A percentile compares a stretch with the other conserved stretches of the same genome.
phyloP scores from a whole-genome alignment of 2,329 filamentous ascomycete species.

The Cordyceps fumosorosea region DNA sequence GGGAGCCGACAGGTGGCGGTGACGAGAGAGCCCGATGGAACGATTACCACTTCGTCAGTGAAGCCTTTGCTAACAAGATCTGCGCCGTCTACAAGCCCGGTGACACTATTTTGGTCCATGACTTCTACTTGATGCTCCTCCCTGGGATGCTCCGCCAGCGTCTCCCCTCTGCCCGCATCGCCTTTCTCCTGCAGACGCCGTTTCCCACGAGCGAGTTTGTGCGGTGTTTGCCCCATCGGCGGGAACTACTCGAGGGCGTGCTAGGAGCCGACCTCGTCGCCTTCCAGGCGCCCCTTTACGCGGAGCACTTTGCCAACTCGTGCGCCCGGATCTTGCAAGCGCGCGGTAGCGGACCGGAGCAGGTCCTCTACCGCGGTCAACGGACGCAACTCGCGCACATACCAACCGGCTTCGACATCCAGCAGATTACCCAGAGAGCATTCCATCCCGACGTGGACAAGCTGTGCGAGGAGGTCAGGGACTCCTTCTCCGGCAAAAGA shows the following conservation, averaged over 20 bases:
- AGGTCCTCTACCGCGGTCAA: constrained; percentile 57
- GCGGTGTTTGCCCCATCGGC: constrained; percentile 77
- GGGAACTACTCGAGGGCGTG: constrained; percentile 83
- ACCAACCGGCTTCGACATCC: constrained; percentile 86
- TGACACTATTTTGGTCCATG: constrained; percentile 86
- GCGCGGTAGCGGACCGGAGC: constrained; percentile 63
- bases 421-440: constrained; percentile 65
- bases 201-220: constrained; percentile 97
- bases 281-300: constrained; percentile 94
- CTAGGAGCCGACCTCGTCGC: constrained; percentile 88
- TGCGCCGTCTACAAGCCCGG: constrained; percentile 84
- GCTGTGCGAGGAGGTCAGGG: constrained; percentile 64
- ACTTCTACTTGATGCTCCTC: constrained; percentile 87
- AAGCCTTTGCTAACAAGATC: constrained; percentile 84
- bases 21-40: constrained; percentile 81
- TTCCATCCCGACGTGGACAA: constrained; percentile 65
- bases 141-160: constrained; percentile 82
- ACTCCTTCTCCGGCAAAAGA: constrained; percentile 81
- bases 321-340: constrained; percentile 89
- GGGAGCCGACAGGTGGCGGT: constrained; percentile 79
- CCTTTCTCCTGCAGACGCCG: constrained; percentile 88
- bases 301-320: constrained; percentile 88
- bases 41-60: constrained; percentile 88
- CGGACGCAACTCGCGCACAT: constrained; percentile 92
- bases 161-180: constrained; percentile 82